Evolutionary conservation across 768 basidiomycete genomes (phyloP), one percentile per base, ranked within the genome.

Genomic region (Podaxis carcinomalis): DNA sequence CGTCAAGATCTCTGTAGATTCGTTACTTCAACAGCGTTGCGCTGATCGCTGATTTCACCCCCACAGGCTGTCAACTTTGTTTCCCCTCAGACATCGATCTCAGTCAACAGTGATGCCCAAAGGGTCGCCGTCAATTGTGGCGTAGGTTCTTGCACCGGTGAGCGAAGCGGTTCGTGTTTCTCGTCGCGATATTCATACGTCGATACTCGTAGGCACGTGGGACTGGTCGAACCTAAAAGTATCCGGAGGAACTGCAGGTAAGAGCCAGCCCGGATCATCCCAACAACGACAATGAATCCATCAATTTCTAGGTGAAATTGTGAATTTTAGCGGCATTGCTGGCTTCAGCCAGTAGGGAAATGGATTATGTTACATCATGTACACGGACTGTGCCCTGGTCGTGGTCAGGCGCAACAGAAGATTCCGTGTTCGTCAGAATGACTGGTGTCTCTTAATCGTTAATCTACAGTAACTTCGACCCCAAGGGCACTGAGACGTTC

Each of bases 71-170:
- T 88, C 65, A 81, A 74, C 65, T 87, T 88, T 67, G 65, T 69
- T 50, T 60, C 73, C 4, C 70, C 73, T 0, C 68, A 70, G 44
- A 85, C 76, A 39, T 75, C 70, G 0, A 68, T 88, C 51, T 63
- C 72, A 0, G 82, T 87, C 23, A 65, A 52, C 28, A 74, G 69
- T 56, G 67, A 68, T 25, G 87, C 83, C 2, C 60, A 78, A 57
- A 74, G 69, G 49, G 78, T 84, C 44, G 80, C 80, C 10, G 78
- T 87, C 3, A 80, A 86, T 67, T 88, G 86, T 64, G 87, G 86
- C 51, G 28, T 39, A 2, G 78, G 75, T 1, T 71, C 81, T 28
- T 87, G 85, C 70, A 73, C 68, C 28, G 83, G 83, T 82, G 65
- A 25, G 73, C 55, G 47, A 47, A 40, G 2, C 13, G 27, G 50